Percentiles rank a stretch among this genome's conserved stretches.
Evolutionary conservation across 306 rosid genomes (phyloP).

Genomic region (Lupinus albus): DNA sequence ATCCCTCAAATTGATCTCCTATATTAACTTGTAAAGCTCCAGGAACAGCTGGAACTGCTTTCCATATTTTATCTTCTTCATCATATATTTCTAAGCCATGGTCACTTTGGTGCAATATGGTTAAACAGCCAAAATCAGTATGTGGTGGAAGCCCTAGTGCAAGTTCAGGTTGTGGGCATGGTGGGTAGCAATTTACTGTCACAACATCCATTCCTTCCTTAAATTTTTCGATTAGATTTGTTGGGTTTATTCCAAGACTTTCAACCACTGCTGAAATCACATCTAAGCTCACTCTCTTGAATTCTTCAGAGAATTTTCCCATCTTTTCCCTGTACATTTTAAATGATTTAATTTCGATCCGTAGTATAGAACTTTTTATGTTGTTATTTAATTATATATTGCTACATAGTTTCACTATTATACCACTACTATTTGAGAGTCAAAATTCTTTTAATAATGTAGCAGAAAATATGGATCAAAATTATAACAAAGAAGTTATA

Average conservation of each 20-base stretch:
- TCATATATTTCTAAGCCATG: constrained; percentile 33
- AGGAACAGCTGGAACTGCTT: constrained; percentile 19
- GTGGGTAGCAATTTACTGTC: constrained; percentile 60
- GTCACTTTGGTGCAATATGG: constrained; percentile 49
- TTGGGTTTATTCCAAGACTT: constrained; percentile 52
- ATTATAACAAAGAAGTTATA: too few species aligned
- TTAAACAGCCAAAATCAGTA: constrained; percentile 57
- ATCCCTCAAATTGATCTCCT: constrained; percentile 42
- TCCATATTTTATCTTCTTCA: constrained; percentile 27
- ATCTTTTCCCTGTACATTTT: constrained; percentile 49
- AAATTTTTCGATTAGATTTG: constrained; percentile 36
- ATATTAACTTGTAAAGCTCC: constrained; percentile 41
- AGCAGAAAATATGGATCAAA: too few species aligned
- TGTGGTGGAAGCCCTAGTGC: constrained; percentile 64
- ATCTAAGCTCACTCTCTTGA: constrained; percentile 49
- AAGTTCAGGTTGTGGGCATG: constrained; percentile 54
- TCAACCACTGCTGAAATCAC: constrained; percentile 49
- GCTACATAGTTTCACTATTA: too few species aligned
- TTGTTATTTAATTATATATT: too few species aligned
- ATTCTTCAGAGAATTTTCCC: constrained; percentile 54
- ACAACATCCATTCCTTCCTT: constrained; percentile 55
- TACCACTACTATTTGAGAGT: too few species aligned
- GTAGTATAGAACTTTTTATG: too few species aligned
- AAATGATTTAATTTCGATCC: neutral
- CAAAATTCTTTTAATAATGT: too few species aligned